Conservation (phyloP, 768 basidiomycete genomes). For the Rhodocollybia butyracea region DNA sequence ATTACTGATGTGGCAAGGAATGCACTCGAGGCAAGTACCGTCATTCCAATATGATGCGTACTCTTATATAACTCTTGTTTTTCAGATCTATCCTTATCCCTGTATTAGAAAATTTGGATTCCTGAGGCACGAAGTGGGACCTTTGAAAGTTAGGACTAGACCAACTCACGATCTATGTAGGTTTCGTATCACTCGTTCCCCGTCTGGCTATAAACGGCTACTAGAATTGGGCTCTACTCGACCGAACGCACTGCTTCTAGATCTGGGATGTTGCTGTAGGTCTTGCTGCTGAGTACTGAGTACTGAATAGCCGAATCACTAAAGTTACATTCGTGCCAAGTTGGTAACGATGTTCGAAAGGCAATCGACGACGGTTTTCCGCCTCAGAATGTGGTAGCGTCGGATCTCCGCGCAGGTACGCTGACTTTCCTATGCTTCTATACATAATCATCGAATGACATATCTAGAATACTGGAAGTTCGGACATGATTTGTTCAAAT, state of each 20-base stretch:
- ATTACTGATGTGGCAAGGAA: constrained; percentile 12
- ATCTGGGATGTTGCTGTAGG: constrained; percentile 26
- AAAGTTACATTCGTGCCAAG: constrained; percentile 12
- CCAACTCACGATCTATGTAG: neutral
- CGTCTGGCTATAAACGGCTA: constrained; percentile 14
- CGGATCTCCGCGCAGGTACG: constrained; percentile 21
- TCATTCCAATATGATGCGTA: neutral
- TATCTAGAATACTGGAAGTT: constrained; percentile 41
- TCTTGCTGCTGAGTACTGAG: neutral
- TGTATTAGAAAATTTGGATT: constrained; percentile 37
- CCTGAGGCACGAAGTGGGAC: constrained; percentile 28
- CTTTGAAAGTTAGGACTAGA: neutral
- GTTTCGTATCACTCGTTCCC: constrained; percentile 17
- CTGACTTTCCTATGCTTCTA: neutral
- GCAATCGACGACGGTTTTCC: constrained; percentile 23
- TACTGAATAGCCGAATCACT: neutral
- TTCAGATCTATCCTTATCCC: constrained; percentile 32
- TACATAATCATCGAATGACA: neutral
- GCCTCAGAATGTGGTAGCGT: constrained; percentile 17
- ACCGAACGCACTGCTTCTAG: constrained; percentile 19
- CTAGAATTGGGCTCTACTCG: constrained; percentile 16
- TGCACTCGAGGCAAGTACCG: constrained; percentile 14
- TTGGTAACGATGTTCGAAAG: constrained; percentile 23
- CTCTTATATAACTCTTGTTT: neutral
- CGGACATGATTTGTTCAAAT: constrained; percentile 44